Evolutionary conservation across 176 grass and related monocot species (phyloP), one percentile per base, ranked within the genome.

Genomic region (Paspalum notatum): DNA sequence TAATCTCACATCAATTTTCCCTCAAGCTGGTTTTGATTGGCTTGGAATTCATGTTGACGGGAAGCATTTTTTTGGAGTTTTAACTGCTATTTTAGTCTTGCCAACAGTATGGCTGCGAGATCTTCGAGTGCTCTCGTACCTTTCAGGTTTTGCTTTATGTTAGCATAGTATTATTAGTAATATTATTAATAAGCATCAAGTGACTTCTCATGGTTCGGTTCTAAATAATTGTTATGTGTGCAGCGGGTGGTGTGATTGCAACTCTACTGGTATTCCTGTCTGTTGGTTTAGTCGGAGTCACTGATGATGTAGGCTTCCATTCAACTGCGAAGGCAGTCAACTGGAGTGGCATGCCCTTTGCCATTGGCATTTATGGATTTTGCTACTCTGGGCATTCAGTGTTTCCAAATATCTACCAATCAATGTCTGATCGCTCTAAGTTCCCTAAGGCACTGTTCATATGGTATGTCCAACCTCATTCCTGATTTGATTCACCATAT

Each of bases 391-490:
- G 95, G 25, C 95, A 98, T 68, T 76, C 95, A 4, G 92, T 98
- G 7, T 94, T 98, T 91, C 95, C 95, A 51, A 98, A 94, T 85
- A 94, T 98, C 73, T 98, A 98, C 77, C 92, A 93, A 55, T 94
- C 90, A 37, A 98, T 98, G 95, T 94, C 95, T 11, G 90, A 98
- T 83, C 90, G 90, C 71, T 89, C 64, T 32, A 94, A 98, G 89
- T 94, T 98, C 90, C 74, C 82, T 38, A 98, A 90, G 77, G 92
- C 95, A 20, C 66, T 98, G 41, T 78, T 89, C 45, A 91, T 98
- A 78, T 87, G 87, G 95, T 98, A 91, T 45, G 83, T 11, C 83
- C 32, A 44, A 68, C 45, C 22, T 59, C 27, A 48, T 85, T 66
- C 55, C 10, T 67, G 18, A 27, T n/a, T 25, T 0, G 0, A 11